Conservation (phyloP, 495 filamentous ascomycete species). For the Neurospora terricola region DNA sequence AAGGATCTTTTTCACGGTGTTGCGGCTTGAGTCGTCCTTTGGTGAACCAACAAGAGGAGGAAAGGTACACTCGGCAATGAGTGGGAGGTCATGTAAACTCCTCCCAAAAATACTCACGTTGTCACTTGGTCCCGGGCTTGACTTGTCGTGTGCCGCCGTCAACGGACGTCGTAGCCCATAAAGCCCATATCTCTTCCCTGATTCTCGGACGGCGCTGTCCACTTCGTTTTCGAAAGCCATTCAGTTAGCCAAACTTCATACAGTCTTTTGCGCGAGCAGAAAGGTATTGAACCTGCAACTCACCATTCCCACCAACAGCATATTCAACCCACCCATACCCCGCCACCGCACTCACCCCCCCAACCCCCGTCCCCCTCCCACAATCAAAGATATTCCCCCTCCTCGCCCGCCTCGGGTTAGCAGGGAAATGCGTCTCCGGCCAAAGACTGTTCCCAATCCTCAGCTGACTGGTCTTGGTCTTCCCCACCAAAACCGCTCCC, state of each 20-base stretch:
- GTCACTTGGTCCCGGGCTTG: background rate
- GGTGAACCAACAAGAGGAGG: background rate
- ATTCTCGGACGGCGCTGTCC: background rate
- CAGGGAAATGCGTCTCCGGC: slow-evolving; percentile 27
- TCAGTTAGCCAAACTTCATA: background rate
- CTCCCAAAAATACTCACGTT: background rate
- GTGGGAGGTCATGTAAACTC: background rate
- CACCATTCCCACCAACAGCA: background rate
- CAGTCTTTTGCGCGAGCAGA: too few relatives aligned
- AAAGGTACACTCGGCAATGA: background rate
- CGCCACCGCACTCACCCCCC: background rate
- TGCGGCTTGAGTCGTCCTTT: background rate
- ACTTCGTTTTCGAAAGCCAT: background rate
- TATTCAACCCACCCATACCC: background rate
- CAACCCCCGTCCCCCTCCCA: background rate
- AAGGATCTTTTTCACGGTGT: background rate
- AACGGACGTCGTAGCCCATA: background rate
- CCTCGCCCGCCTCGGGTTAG: slow-evolving; percentile 39
- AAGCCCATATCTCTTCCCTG: background rate
- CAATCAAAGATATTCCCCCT: slow-evolving; percentile 20
- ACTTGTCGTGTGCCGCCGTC: background rate
- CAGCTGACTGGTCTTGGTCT: slow-evolving; percentile 39
- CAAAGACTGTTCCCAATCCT: slow-evolving; percentile 12
- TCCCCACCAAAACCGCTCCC: slow-evolving; percentile 40
- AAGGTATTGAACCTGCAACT: too few relatives aligned